Evolutionary conservation across 768 basidiomycete genomes (phyloP).

Genomic region (Hygrophorus pudorinus): DNA sequence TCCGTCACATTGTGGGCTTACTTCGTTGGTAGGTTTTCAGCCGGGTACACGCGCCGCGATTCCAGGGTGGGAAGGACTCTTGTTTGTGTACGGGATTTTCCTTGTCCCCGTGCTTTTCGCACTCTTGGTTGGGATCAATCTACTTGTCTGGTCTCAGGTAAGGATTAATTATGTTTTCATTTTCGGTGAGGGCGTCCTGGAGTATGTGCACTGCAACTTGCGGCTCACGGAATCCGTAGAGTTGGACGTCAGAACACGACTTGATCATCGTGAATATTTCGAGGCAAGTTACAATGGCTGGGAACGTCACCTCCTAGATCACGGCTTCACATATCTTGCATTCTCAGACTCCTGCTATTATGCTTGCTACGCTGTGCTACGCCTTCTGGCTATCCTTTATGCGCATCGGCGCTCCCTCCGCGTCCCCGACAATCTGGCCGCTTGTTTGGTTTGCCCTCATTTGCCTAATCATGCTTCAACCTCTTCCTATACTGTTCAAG

Average conservation of each 20-base stretch:
- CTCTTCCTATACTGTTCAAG: constrained; percentile 55
- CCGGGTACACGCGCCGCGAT: constrained; percentile 40
- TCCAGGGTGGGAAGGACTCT: constrained; percentile 60
- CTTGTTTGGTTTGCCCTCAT: constrained; percentile 69
- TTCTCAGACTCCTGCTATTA: constrained; percentile 60
- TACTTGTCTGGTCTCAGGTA: constrained; percentile 65
- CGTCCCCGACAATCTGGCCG: constrained; percentile 60
- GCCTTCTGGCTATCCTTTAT: constrained; percentile 81
- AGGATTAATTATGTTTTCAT: constrained; percentile 91
- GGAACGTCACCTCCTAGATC: background rate
- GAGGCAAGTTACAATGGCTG: constrained; percentile 24
- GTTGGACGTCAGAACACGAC: constrained; percentile 54
- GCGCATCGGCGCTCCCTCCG: constrained; percentile 37
- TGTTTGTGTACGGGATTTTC: constrained; percentile 75
- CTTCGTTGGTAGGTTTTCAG: constrained; percentile 38
- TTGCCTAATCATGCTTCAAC: constrained; percentile 56
- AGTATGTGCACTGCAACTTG: constrained; percentile 6
- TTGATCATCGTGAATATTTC: constrained; percentile 73
- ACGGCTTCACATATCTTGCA: constrained; percentile 10
- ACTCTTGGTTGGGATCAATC: constrained; percentile 69
- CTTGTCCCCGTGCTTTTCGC: constrained; percentile 68
- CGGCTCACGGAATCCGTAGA: constrained; percentile 29
- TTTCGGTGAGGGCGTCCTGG: constrained; percentile 46
- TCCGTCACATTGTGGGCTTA: background rate
- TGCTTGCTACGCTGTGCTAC: constrained; percentile 63